phyloP scores from a whole-genome alignment of 306 rosid genomes.

The Elaeagnus macrophylla region DNA sequence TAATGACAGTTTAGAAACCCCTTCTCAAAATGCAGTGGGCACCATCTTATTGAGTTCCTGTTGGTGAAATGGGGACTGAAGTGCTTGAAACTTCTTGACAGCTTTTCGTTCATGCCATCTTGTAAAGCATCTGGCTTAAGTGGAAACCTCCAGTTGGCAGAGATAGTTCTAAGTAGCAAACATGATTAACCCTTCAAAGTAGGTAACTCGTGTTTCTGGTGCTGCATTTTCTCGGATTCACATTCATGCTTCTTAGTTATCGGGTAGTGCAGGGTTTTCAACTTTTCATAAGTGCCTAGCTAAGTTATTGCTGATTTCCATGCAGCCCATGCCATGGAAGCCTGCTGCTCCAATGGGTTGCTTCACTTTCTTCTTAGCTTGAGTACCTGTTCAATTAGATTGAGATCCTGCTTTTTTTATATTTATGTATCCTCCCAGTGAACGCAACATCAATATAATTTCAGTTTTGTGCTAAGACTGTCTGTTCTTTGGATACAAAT shows the following conservation, averaged over 20 bases:
- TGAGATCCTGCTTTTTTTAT: neutral
- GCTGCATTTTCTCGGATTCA: neutral
- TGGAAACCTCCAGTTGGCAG: slow-evolving; percentile 83
- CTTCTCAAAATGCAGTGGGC: slow-evolving; percentile 42
- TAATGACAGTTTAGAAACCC: neutral
- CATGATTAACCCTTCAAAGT: slow-evolving; percentile 25
- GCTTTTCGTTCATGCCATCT: slow-evolving; percentile 69
- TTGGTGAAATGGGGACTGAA: slow-evolving; percentile 76
- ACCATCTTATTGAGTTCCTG: slow-evolving; percentile 69
- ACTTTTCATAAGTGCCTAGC: too few species aligned
- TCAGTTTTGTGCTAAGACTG: neutral
- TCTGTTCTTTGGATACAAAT: neutral
- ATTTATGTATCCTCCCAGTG: neutral
- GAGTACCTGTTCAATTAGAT: neutral
- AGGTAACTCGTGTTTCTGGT: slow-evolving; percentile 9
- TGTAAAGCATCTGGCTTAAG: slow-evolving; percentile 57
- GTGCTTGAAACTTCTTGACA: slow-evolving; percentile 77
- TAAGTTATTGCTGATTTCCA: neutral
- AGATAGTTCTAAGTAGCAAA: slow-evolving; percentile 46
- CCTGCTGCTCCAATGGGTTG: neutral
- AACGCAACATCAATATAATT: neutral
- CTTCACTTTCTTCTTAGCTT: neutral
- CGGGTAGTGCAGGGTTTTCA: neutral
- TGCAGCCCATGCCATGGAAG: neutral
- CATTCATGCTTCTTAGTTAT: neutral